Percentiles rank a stretch among this genome's conserved stretches.
Evolutionary conservation across 306 rosid genomes (phyloP).

Genomic region (Ochetophila trinervis): DNA sequence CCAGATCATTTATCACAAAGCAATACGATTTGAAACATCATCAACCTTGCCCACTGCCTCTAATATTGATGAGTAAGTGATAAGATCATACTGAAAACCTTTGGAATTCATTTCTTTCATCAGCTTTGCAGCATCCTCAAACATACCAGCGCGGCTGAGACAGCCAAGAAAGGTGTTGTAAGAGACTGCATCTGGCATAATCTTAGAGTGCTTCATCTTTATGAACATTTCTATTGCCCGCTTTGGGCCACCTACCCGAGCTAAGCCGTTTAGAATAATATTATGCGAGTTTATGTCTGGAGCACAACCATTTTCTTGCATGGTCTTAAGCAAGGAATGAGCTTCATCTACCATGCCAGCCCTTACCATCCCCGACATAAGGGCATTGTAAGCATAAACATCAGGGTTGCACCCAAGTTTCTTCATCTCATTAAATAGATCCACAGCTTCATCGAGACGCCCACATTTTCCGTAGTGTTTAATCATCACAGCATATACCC

Average conservation of each 20-base stretch:
- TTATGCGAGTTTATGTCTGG: constrained; percentile 82
- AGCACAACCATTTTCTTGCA: constrained; percentile 75
- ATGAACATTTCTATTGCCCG: constrained; percentile 71
- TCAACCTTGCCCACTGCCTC: constrained; percentile 97
- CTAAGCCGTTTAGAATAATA: constrained; percentile 73
- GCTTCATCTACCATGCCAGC: constrained; percentile 74
- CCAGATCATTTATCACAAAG: constrained; percentile 13
- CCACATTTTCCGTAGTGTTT: constrained; percentile 91
- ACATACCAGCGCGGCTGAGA: constrained; percentile 88
- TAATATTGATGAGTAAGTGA: constrained; percentile 86
- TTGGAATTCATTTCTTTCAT: constrained; percentile 82
- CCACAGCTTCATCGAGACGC: constrained; percentile 61
- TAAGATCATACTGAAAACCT: constrained; percentile 70
- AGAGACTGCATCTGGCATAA: constrained; percentile 74
- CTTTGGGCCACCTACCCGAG: constrained; percentile 72
- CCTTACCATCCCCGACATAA: constrained; percentile 92
- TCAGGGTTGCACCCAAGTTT: constrained; percentile 79
- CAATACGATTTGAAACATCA: constrained; percentile 28
- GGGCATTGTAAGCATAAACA: constrained; percentile 84
- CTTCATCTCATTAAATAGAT: constrained; percentile 77
- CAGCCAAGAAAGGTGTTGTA: constrained; percentile 81
- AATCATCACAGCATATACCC: constrained; percentile 96
- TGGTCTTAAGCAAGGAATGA: constrained; percentile 58
- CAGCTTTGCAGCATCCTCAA: constrained; percentile 84
- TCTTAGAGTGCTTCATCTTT: constrained; percentile 57